Conservation (phyloP, 148 eudicot genomes). For the Fagopyrum tataricum region DNA sequence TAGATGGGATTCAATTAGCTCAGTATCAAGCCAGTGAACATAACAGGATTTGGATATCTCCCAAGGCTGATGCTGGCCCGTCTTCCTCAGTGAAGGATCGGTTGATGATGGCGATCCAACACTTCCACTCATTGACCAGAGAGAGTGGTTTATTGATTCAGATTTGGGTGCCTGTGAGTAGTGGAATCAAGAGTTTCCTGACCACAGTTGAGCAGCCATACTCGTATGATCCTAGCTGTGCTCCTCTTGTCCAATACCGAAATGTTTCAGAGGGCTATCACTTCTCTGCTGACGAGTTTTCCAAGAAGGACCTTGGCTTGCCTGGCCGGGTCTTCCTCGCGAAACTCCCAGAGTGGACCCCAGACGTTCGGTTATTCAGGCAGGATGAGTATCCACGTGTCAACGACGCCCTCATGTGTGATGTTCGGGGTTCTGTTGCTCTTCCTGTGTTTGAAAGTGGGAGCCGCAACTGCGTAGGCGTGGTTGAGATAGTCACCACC, state of each 20-base stretch:
- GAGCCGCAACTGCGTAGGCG: not conserved
- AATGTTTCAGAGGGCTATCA: slow-evolving; percentile 6
- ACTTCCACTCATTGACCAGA: not conserved
- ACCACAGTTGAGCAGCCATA: slow-evolving; percentile 8
- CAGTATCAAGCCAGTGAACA: slow-evolving; percentile 18
- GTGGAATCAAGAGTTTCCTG: slow-evolving; percentile 3
- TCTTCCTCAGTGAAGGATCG: slow-evolving; percentile 24
- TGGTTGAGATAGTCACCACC: slow-evolving; percentile 6
- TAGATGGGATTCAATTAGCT: slow-evolving; percentile 13
- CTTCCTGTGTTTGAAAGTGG: slow-evolving; percentile 2
- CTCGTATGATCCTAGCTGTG: not conserved
- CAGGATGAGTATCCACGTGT: slow-evolving; percentile 6
- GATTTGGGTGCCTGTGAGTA: slow-evolving; percentile 7
- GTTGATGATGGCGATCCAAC: slow-evolving; percentile 24
- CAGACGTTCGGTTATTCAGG: slow-evolving; percentile 10
- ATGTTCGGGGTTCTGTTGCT: slow-evolving; percentile 5
- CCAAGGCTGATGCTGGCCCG: slow-evolving; percentile 19
- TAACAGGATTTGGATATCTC: slow-evolving; percentile 44
- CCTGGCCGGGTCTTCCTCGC: slow-evolving; percentile 5
- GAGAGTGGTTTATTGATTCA: slow-evolving; percentile 3
- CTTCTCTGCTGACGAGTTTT: not conserved
- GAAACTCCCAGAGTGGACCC: slow-evolving; percentile 10
- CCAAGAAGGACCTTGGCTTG: slow-evolving; percentile 3
- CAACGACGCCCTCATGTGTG: not conserved
- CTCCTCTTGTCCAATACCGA: not conserved